phyloP scores from a whole-genome alignment of 108 stramenopile genomes.

The Licmophora abbreviata region DNA sequence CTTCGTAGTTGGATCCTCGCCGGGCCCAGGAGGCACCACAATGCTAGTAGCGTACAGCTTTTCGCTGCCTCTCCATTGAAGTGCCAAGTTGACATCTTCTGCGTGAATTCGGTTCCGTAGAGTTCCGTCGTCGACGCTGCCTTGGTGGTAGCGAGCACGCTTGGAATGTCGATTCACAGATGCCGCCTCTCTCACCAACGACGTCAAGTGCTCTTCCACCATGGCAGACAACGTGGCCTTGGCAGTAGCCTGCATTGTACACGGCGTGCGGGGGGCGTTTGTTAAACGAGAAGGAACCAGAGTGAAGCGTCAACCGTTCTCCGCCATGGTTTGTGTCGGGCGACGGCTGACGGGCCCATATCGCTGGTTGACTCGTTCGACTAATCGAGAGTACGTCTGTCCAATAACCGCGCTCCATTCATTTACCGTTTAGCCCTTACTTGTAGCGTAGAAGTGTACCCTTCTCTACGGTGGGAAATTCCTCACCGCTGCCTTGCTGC shows the following conservation, averaged over 20 bases:
- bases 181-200: conserved; percentile 61
- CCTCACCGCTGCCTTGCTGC: too few species aligned
- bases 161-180: conserved; percentile 72
- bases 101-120: conserved; percentile 56
- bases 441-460: too few species aligned
- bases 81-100: conserved; percentile 82
- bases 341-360: too few species aligned
- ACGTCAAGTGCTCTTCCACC: conserved; percentile 64
- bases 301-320: too few species aligned
- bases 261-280: too few species aligned
- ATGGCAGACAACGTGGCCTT: conserved; percentile 29
- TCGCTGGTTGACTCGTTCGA: too few species aligned
- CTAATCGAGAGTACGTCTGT: too few species aligned
- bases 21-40: conserved; percentile 8
- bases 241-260: conserved; percentile 2
- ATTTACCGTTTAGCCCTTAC: too few species aligned
- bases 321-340: too few species aligned
- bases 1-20: background rate
- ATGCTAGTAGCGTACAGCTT: conserved; percentile 64
- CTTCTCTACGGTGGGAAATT: too few species aligned
- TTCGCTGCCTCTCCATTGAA: conserved; percentile 65
- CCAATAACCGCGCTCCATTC: too few species aligned
- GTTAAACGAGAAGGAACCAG: too few species aligned
- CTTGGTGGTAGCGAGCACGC: conserved; percentile 38
- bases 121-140: conserved; percentile 9